Percentiles rank a stretch among this genome's conserved stretches.
phyloP scores from a whole-genome alignment of 2,329 filamentous ascomycete genomes.

The Alternaria ethzedia region DNA sequence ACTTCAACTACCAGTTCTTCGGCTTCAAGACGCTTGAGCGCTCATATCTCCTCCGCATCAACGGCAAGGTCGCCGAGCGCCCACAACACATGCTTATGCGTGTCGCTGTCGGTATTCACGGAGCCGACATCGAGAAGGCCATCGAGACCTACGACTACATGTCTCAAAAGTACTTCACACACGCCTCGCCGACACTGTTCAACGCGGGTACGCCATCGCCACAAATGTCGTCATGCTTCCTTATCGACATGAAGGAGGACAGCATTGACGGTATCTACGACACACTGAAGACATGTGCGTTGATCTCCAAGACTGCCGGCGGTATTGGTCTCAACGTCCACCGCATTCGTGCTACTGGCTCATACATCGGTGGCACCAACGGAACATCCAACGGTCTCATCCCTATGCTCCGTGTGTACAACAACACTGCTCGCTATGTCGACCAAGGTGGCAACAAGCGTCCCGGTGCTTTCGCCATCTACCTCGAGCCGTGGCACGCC shows the following conservation, averaged over 20 bases:
- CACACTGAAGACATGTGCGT: constrained; percentile 97
- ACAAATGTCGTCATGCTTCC: constrained; percentile 96
- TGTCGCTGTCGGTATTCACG: constrained; percentile 96
- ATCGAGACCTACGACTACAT: constrained; percentile 99
- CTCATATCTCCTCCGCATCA: constrained; percentile 93
- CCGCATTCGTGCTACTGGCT: constrained; percentile 94
- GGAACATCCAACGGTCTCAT: constrained; percentile 97
- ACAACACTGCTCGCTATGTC: constrained; percentile 98
- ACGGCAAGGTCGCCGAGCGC: constrained; percentile 95
- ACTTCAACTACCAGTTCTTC: constrained; percentile 99
- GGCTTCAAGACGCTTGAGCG: constrained; percentile 99
- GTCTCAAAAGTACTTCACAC: constrained; percentile 98
- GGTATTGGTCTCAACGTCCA: constrained; percentile 97
- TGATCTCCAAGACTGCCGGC: constrained; percentile 99
- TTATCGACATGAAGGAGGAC: constrained; percentile 99
- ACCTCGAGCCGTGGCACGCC: constrained; percentile 98
- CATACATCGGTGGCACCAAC: constrained; percentile 97
- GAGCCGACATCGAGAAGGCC: constrained; percentile 90
- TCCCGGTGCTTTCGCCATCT: constrained; percentile 97
- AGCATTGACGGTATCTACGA: constrained; percentile 99
- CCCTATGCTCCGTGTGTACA: constrained; percentile 98
- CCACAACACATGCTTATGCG: constrained; percentile 99
- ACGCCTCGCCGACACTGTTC: constrained; percentile 97
- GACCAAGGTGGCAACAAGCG: constrained; percentile 99
- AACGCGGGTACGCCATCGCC: constrained; percentile 94